Evolutionary conservation across 2,329 filamentous ascomycete species (phyloP).

Genomic region (Sporothrix protearum): DNA sequence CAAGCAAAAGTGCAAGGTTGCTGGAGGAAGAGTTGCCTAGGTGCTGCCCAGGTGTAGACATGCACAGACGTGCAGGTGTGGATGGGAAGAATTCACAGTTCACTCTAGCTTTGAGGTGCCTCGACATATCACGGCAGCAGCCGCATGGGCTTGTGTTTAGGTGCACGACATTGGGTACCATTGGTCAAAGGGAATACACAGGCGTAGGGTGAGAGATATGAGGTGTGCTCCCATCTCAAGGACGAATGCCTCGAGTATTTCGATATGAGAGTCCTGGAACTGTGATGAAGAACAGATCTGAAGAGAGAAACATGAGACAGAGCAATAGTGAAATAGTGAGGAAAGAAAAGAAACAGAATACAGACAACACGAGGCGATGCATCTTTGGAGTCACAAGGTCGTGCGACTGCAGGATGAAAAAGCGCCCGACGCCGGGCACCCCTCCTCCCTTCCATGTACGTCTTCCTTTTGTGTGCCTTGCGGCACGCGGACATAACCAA

Average conservation of each 20-base stretch:
- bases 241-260: background rate
- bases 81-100: too few species aligned
- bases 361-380: background rate
- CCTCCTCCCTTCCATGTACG: background rate
- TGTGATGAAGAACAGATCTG: background rate
- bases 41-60: background rate
- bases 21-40: background rate
- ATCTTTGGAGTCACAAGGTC: background rate
- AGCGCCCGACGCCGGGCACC: slow-evolving; percentile 12
- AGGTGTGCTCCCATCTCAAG: background rate
- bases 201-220: background rate
- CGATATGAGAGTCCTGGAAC: background rate
- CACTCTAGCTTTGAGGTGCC: background rate
- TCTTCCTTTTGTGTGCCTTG: background rate
- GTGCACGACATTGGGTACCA: background rate
- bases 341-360: background rate
- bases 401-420: background rate
- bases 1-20: background rate
- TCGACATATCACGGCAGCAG: slow-evolving; percentile 3
- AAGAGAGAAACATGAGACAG: background rate
- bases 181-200: background rate
- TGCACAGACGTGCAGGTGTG: too few species aligned
- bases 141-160: background rate
- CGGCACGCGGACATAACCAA: background rate
- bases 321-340: background rate